Base-by-base conservation (phyloP, 768 basidiomycete species). In the Tylopilus subfusipes region DNA sequence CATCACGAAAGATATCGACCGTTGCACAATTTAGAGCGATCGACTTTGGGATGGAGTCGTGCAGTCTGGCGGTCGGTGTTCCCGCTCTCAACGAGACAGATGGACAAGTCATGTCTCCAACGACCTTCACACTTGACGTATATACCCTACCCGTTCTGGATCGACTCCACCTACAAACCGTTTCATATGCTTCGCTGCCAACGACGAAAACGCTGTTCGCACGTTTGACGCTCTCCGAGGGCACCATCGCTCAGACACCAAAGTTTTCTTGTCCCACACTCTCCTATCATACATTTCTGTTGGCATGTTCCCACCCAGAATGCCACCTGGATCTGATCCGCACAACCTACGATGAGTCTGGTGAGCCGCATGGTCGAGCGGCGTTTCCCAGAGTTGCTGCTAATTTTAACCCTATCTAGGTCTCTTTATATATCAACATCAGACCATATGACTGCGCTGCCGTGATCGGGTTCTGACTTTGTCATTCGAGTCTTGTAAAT, bases 31-130 rank as follows among this genome's bases (percentile, higher is more conserved):
- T 52, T 22, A 36, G 52, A 52, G 36, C 44, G 16, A 52, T 46
- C 9, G 52, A 52, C 21, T 52, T 52, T 38, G 52, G 44, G 36
- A 52, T 52, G 52, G 43, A 52, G 21, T 52, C 36, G 5, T 52
- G 52, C 27, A 38, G 34, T 4, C 16, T 52, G 19, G 52, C 44
- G 6, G 27, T 52, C 16, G 36, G 34, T 5, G 29, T 52, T 18
- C 52, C 43, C 8, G 2, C 52, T 30, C 27, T 46, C 11, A 39
- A 46, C 36, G 16, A 39, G 5, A 39, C 44, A 12, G 52, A 22
- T 5, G 52, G 27, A 22, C 52, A 30, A 13, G 18, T 18, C 12
- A 29, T 45, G 34, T 45, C 34, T 21, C n/a, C 51, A 3, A 25
- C 25, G 6, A 31, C 25, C 10, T 31, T 52, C 34, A 39, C 21